Evolutionary conservation across 2,329 filamentous ascomycete species (phyloP).

Genomic region (Byssoonygena ceratinophila): DNA sequence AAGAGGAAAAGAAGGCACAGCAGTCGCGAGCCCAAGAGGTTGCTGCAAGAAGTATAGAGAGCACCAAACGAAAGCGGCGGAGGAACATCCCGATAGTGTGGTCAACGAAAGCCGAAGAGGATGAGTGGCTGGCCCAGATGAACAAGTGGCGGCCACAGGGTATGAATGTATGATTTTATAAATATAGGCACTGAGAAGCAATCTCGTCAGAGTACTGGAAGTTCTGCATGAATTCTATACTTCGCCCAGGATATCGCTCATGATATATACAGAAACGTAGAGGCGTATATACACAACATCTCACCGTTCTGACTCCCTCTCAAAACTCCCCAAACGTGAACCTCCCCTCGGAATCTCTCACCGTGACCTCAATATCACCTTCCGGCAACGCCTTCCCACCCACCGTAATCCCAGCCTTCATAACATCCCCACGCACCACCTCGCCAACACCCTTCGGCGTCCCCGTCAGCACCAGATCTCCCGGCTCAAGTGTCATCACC

Average conservation of each 20-base stretch:
- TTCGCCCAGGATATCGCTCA: not conserved
- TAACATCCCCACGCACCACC: constrained; percentile 74
- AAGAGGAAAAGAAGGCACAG: not conserved
- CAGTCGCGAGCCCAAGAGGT: not conserved
- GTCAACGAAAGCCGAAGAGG: constrained; percentile 22
- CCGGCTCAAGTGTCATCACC: constrained; percentile 86
- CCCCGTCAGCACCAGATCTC: constrained; percentile 90
- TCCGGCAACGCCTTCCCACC: constrained; percentile 74
- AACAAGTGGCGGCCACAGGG: constrained; percentile 2
- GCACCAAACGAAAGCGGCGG: constrained; percentile 17
- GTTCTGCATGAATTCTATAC: too few relatives aligned
- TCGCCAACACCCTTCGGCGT: constrained; percentile 92
- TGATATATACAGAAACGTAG: not conserved
- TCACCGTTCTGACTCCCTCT: too few relatives aligned
- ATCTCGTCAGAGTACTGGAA: too few relatives aligned
- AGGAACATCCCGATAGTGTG: constrained; percentile 24
- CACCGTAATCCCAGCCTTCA: constrained; percentile 72
- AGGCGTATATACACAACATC: not conserved
- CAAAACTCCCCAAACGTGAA: constrained; percentile 63
- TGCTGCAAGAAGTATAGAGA: not conserved
- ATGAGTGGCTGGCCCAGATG: constrained; percentile 8
- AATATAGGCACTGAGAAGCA: not conserved
- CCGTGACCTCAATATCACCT: constrained; percentile 69
- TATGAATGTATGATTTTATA: not conserved
- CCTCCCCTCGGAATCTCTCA: constrained; percentile 65